Evolutionary conservation across 1,139 yeast genomes (phyloP).

Genomic region (Nematodospora anomalae): DNA sequence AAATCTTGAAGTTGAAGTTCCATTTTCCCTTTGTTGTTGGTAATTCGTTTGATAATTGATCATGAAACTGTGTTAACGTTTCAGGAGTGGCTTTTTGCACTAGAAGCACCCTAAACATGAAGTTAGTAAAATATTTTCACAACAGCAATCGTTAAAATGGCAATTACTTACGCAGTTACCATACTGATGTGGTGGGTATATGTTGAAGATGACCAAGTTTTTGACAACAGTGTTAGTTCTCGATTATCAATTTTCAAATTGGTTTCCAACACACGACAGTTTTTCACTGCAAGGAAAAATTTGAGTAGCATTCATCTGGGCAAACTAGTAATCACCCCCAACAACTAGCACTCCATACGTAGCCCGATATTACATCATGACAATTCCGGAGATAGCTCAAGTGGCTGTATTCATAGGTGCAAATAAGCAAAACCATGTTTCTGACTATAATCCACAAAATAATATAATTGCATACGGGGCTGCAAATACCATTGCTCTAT

Average conservation of each 20-base stretch:
- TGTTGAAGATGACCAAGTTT: slow-evolving; percentile 1
- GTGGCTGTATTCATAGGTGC: slow-evolving; percentile 79
- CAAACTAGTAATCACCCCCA: no score
- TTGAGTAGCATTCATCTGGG: background rate
- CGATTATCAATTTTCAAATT: background rate
- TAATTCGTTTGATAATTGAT: slow-evolving; percentile 61
- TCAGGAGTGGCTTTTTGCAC: slow-evolving; percentile 62
- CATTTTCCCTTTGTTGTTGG: slow-evolving; percentile 62
- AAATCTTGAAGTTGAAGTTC: slow-evolving; percentile 64
- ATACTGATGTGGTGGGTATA: slow-evolving; percentile 13
- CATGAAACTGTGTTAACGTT: slow-evolving; percentile 65
- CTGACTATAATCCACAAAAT: slow-evolving; percentile 49
- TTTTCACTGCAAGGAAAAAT: background rate
- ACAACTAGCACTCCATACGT: no score
- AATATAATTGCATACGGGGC: slow-evolving; percentile 75
- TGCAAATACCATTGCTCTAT: slow-evolving; percentile 66
- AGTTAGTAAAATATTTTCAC: slow-evolving; percentile 10
- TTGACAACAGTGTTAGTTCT: background rate
- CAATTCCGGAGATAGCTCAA: slow-evolving; percentile 16
- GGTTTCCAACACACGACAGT: background rate
- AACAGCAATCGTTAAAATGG: slow-evolving; percentile 7
- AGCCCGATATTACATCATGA: slow-evolving; percentile 6
- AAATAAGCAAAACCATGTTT: slow-evolving; percentile 67
- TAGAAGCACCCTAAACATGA: slow-evolving; percentile 39
- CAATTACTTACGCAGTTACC: slow-evolving; percentile 35